Evolutionary conservation across 768 basidiomycete species (phyloP).

Genomic region (Lentinus brumalis): DNA sequence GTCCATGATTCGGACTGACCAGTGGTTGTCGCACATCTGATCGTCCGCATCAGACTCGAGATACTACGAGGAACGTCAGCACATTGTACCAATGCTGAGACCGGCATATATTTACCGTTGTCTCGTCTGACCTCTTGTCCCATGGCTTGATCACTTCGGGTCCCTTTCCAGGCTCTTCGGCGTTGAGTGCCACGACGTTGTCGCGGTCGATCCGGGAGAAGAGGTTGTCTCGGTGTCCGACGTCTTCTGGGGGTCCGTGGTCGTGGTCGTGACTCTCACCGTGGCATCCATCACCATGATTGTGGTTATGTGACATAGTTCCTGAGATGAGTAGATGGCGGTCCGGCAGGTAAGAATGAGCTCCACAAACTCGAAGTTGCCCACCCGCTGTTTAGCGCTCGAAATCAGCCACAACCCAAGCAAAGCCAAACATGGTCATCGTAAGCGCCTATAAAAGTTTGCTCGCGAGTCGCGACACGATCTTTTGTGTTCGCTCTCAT

Average conservation of each 20-base stretch:
- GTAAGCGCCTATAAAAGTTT: background rate
- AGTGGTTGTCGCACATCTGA: slow-evolving; percentile 58
- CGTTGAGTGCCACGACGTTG: slow-evolving; percentile 83
- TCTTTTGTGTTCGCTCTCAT: too few species aligned
- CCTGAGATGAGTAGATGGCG: background rate
- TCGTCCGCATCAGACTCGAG: slow-evolving; percentile 92
- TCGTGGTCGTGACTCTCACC: slow-evolving; percentile 60
- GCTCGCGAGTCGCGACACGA: background rate
- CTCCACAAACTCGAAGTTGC: background rate
- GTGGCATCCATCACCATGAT: slow-evolving; percentile 49
- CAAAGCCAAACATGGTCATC: background rate
- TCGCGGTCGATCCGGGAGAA: slow-evolving; percentile 74
- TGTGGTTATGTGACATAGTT: slow-evolving; percentile 57
- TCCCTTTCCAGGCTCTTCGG: slow-evolving; percentile 45
- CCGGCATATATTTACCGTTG: slow-evolving; percentile 47
- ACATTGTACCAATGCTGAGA: slow-evolving; percentile 3
- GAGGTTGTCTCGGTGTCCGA: slow-evolving; percentile 68
- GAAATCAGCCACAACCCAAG: slow-evolving; percentile 1
- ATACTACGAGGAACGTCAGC: slow-evolving; percentile 47
- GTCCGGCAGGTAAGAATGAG: too few species aligned
- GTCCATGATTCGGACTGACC: background rate
- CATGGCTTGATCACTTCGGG: slow-evolving; percentile 82
- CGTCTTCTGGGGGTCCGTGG: slow-evolving; percentile 42
- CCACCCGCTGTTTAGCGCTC: background rate
- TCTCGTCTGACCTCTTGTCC: slow-evolving; percentile 74